A percentile compares a stretch with the other conserved stretches of the same genome.
These are phyloP conservation scores for Agrocybe chaxingu DNA, from an alignment of 768 basidiomycete species.

Conservation along the genomic window DNA sequence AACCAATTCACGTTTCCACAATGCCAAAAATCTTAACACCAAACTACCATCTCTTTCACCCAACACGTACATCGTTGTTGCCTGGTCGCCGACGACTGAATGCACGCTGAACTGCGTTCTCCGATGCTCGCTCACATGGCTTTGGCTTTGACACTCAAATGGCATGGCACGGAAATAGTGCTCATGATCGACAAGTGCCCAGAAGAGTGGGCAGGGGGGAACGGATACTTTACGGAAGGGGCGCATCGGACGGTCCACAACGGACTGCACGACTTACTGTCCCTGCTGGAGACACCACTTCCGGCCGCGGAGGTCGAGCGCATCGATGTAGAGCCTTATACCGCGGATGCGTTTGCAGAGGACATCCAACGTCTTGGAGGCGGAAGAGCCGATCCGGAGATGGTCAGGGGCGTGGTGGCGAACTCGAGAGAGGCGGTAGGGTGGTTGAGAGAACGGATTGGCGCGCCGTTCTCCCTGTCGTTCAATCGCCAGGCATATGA, in stretches of 20 bases:
- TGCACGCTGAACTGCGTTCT: too few relatives aligned
- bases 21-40: too few relatives aligned
- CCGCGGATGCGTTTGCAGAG: slow-evolving; percentile 45
- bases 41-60: too few relatives aligned
- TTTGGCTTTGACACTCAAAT: too few relatives aligned
- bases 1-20: too few relatives aligned
- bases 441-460: slow-evolving; percentile 53
- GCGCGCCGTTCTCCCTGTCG: slow-evolving; percentile 53
- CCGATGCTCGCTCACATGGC: too few relatives aligned
- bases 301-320: slow-evolving; percentile 34
- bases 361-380: slow-evolving; percentile 62
- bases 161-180: slow-evolving; percentile 27
- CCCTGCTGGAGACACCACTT: slow-evolving; percentile 45
- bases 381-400: slow-evolving; percentile 42
- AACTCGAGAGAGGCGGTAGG: slow-evolving; percentile 51
- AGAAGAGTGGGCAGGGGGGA: slow-evolving; percentile 62
- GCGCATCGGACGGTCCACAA: slow-evolving; percentile 62
- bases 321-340: slow-evolving; percentile 62
- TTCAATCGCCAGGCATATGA: slow-evolving; percentile 70
- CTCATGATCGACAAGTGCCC: slow-evolving; percentile 67
- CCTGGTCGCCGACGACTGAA: too few relatives aligned
- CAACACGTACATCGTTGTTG: too few relatives aligned
- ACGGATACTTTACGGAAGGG: slow-evolving; percentile 72
- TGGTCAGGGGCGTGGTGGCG: slow-evolving; percentile 53
- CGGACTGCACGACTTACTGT: slow-evolving; percentile 58